Conservation (phyloP, 2,329 filamentous ascomycete genomes). For the Dendryphion nanum region DNA sequence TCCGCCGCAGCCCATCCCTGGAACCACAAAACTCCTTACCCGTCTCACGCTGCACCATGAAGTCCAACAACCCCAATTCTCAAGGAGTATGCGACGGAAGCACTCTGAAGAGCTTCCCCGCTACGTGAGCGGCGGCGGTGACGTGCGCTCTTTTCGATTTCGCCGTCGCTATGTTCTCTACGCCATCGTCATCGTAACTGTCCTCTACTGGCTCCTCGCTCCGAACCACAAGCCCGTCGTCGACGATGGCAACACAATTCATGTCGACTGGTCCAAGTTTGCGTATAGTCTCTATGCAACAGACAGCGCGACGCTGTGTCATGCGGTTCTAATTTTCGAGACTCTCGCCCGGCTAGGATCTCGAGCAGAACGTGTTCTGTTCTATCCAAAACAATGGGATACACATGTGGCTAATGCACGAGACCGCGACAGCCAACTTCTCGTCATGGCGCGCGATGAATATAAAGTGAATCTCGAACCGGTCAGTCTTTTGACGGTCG, state of each 20-base stretch:
- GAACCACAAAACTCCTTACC: constrained; percentile 1
- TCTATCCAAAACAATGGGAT: constrained; percentile 45
- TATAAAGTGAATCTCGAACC: constrained; percentile 53
- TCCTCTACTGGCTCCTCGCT: constrained; percentile 23
- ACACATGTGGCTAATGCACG: constrained; percentile 20
- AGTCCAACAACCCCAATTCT: constrained; percentile 1
- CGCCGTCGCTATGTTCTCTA: constrained; percentile 30
- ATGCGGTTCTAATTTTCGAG: constrained; percentile 46
- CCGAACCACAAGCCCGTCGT: background rate
- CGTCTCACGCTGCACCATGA: no score
- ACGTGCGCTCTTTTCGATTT: constrained; percentile 17
- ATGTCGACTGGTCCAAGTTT: constrained; percentile 39
- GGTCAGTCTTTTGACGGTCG: constrained; percentile 41
- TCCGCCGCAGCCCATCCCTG: constrained; percentile 14
- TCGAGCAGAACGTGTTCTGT: constrained; percentile 46
- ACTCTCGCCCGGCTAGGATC: constrained; percentile 42
- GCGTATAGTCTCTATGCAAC: constrained; percentile 47
- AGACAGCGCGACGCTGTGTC: constrained; percentile 43
- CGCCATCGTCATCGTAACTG: constrained; percentile 20
- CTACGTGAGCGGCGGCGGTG: constrained; percentile 18
- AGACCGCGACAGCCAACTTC: constrained; percentile 46
- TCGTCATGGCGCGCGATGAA: constrained; percentile 48
- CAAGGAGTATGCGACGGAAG: constrained; percentile 30
- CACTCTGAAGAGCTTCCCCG: constrained; percentile 36
- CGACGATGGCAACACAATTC: constrained; percentile 5